These are phyloP conservation scores for Cystobasidium ongulense DNA, from an alignment of 768 basidiomycete genomes.

Conservation along the genomic window DNA sequence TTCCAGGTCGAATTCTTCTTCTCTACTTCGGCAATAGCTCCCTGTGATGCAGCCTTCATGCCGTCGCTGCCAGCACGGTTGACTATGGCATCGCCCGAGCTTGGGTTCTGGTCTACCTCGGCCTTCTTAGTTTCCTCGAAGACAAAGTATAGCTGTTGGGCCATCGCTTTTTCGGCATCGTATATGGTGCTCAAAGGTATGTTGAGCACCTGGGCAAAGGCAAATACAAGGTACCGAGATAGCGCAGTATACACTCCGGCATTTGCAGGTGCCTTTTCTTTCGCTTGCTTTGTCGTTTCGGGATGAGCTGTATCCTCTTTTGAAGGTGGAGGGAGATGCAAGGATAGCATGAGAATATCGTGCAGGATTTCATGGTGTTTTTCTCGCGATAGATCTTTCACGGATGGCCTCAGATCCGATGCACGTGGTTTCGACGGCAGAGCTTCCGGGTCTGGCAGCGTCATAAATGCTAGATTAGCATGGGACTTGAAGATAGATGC, in stretches of 20 bases:
- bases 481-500: too few species aligned
- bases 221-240: slow-evolving; percentile 11
- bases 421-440: slow-evolving; percentile 20
- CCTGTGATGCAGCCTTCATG: slow-evolving; percentile 35
- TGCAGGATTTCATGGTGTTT: slow-evolving; percentile 23
- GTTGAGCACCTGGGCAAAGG: neutral
- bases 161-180: slow-evolving; percentile 26
- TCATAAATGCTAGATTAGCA: neutral
- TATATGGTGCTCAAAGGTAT: slow-evolving; percentile 3
- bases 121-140: slow-evolving; percentile 14
- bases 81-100: neutral
- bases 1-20: slow-evolving; percentile 35
- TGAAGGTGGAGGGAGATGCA: slow-evolving; percentile 30
- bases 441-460: slow-evolving; percentile 4
- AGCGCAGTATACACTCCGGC: slow-evolving; percentile 29
- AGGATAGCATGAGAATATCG: slow-evolving; percentile 23
- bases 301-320: slow-evolving; percentile 8
- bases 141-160: slow-evolving; percentile 34
- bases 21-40: slow-evolving; percentile 22
- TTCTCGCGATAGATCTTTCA: slow-evolving; percentile 10
- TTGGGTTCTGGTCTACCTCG: slow-evolving; percentile 1
- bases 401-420: slow-evolving; percentile 36
- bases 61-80: neutral
- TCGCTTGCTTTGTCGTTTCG: slow-evolving; percentile 9
- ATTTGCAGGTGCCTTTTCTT: slow-evolving; percentile 11